Base-by-base conservation (phyloP, 306 rosid species). In the Gastrolobium villosum region DNA sequence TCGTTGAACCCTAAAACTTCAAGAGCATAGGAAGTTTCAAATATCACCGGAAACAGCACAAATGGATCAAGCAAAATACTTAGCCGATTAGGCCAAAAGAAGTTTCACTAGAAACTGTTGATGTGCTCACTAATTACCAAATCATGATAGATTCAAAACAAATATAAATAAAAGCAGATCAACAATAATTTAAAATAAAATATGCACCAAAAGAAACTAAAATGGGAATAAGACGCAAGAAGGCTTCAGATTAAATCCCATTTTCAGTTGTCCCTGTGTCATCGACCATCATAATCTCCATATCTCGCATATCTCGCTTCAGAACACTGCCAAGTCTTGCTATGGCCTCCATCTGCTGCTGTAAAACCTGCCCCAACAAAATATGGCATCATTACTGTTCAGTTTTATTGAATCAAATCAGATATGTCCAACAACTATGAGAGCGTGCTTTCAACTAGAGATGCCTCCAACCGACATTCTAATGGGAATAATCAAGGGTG, bases 261-360 rank as follows among this genome's bases (percentile, higher is more conserved):
- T 80, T 83, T 70, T 84, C 81, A 5, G 71, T 40, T 45, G 78
- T 56, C 63, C 86, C 89, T 0, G 78, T 77, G 72, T 91, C 96
- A 54, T 88, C 97, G 0, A 89, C 88, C 92, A 91, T 82, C 78
- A 96, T 93, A 81, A 96, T 96, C 90, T 89, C 97, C 96, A 90
- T 85, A 79, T 96, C 93, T 72, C 99, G 83, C 34, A 82, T 60
- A 78, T 96, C 99, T 34, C 98, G 96, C 91, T 90, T 96, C 78
- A 96, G 86, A 78, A 96, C 97, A 83, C 55, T 85, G 32, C 98
- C 97, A 20, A 96, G 97, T 85, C 96, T 90, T 36, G 93, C 96
- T 72, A 96, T 85, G 65, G 98, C 99, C 70, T 91, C 99, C 2
- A 94, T 96, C 83, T 96, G 99, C 85, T 96, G 94, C 65, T 93